Evolutionary conservation across 345 rosid species (phyloP).

Genomic region (Citrus unshiu): DNA sequence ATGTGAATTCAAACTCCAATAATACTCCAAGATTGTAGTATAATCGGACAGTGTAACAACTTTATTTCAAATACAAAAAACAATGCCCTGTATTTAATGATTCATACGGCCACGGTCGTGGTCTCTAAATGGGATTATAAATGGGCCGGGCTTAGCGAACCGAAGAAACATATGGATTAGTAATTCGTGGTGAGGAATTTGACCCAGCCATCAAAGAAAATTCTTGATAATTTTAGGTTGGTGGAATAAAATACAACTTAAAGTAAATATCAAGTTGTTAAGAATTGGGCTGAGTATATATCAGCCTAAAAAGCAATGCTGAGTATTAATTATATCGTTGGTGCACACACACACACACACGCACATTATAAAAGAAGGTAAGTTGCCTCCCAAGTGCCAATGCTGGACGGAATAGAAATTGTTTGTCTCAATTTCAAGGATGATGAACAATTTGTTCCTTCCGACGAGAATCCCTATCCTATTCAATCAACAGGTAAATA

Average conservation of each 20-base stretch:
- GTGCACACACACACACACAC: too few relatives aligned
- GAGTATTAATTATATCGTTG: neutral
- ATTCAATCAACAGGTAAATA: neutral
- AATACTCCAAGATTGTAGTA: too few relatives aligned
- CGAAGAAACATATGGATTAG: neutral
- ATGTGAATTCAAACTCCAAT: too few relatives aligned
- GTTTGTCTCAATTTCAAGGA: slow-evolving; percentile 2
- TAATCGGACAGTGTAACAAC: too few relatives aligned
- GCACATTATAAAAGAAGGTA: neutral
- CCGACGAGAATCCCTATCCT: slow-evolving; percentile 9
- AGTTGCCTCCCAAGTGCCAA: slow-evolving; percentile 5
- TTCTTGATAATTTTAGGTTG: neutral
- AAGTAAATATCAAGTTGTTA: too few relatives aligned
- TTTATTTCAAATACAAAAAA: too few relatives aligned
- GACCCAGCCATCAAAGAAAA: neutral
- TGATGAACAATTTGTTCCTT: slow-evolving; percentile 3
- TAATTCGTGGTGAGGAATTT: neutral
- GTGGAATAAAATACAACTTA: too few relatives aligned
- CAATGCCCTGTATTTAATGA: too few relatives aligned
- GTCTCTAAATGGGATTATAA: neutral
- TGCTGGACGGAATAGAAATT: neutral
- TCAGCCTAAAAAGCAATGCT: neutral
- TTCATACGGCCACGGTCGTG: too few relatives aligned
- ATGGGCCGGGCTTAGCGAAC: neutral
- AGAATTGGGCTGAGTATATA: neutral